Evolutionary conservation across 768 basidiomycete species (phyloP), one percentile per base, ranked within the genome.

Genomic region (Kockovaella imperatae): DNA sequence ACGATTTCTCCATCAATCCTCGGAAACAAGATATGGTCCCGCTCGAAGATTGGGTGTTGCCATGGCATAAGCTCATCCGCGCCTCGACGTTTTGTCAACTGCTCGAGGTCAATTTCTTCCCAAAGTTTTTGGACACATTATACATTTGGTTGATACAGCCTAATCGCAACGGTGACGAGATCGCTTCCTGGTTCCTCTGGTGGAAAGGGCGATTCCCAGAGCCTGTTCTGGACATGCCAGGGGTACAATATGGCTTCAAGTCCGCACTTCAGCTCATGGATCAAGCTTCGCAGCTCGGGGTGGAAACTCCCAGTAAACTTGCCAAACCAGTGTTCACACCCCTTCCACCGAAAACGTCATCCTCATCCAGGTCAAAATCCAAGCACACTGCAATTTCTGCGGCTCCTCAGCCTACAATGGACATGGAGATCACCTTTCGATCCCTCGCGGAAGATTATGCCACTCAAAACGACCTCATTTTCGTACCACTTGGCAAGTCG

Each of bases 91-190:
- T 95, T 60, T 77, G 82, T 1, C 86, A 90, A 62, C 74, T 99
- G 11, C 74, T 99, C 54, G 87, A 93, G 68, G 77, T 79, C 4
- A 88, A 89, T 61, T 93, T 97, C 75, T 96, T 96, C 78, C 87
- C 89, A 3, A 93, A 95, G 67, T 99, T 91, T 90, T 76, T 97
- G 51, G 84, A 89, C 41, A 82, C 86, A 18, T 75, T 99, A 20
- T 83, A 91, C 64, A 72, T 87, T 36, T 97, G 95, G 95, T 82
- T 99, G 32, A 77, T 84, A n/a, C 86, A 88, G 60, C 87, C 88
- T 1, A 79, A 75, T 38, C 84, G 84, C 62, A 90, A 81, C 73
- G 84, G 88, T 59, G 87, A 85, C 58, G 88, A 97, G 70, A 88
- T 99, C 8, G 85, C 85, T 3, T 79, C 84, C 50, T 99, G 95